Percentiles rank a stretch among this genome's conserved stretches.
Evolutionary conservation across 306 rosid genomes (phyloP).

Genomic region (Begonia masoniana): DNA sequence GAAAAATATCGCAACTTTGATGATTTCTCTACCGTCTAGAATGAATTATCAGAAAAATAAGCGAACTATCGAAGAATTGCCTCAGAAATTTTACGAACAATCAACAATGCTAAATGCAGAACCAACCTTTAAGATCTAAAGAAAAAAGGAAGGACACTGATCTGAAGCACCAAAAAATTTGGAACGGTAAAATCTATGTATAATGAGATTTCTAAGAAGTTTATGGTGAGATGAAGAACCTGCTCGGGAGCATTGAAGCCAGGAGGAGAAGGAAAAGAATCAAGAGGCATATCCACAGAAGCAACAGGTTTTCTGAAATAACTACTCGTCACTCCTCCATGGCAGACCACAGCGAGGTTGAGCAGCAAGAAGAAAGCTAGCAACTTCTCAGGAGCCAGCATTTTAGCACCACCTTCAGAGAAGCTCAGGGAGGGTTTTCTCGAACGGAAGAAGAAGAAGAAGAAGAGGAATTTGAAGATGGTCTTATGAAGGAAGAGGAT

Average conservation of each 20-base stretch:
- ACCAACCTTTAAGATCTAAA: not conserved
- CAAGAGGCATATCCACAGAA: not conserved
- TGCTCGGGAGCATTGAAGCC: not conserved
- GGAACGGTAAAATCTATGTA: too few species aligned
- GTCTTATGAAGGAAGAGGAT: too few species aligned
- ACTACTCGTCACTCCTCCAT: not conserved
- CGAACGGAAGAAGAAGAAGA: not conserved
- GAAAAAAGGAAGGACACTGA: not conserved
- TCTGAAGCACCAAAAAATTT: too few species aligned
- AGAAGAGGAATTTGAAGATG: not conserved
- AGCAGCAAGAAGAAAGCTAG: not conserved
- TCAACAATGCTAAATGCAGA: too few species aligned
- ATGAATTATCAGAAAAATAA: too few species aligned
- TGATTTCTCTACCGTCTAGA: too few species aligned
- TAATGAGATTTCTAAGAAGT: not conserved
- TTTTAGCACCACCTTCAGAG: not conserved
- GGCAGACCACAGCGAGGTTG: not conserved
- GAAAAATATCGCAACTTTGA: too few species aligned
- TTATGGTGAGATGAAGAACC: not conserved
- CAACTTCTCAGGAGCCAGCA: not conserved
- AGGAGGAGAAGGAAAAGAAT: not conserved
- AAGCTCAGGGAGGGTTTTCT: not conserved
- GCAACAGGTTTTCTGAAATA: not conserved
- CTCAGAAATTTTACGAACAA: too few species aligned
- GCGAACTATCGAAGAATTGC: too few species aligned